Evolutionary conservation across 2,329 filamentous ascomycete genomes (phyloP).

Genomic region (Cyphellophora attinorum): DNA sequence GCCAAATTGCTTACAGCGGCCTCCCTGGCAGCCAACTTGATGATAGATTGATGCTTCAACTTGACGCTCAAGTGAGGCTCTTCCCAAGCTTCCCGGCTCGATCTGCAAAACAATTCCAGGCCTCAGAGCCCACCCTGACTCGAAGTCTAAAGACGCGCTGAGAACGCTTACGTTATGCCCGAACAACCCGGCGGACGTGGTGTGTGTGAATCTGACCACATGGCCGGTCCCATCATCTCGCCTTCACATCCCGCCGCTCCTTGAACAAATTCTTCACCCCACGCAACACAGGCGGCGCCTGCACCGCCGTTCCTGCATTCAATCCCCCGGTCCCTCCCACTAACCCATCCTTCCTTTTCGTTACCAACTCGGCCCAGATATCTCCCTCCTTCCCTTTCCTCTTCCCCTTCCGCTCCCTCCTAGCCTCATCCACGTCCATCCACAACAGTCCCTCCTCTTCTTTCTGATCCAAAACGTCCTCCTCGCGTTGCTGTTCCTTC

Average conservation of each 20-base stretch:
- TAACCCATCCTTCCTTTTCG: constrained; percentile 48
- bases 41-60: too few species aligned
- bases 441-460: constrained; percentile 55
- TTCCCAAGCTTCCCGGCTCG: too few species aligned
- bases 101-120: too few species aligned
- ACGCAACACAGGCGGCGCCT: constrained; percentile 66
- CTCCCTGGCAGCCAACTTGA: too few species aligned
- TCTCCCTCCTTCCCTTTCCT: constrained; percentile 46
- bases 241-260: constrained; percentile 3
- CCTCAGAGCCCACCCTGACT: too few species aligned
- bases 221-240: too few species aligned
- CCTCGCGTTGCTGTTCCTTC: constrained; percentile 66
- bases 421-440: constrained; percentile 52
- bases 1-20: too few species aligned
- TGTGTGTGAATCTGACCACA: too few species aligned
- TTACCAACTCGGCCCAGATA: constrained; percentile 67
- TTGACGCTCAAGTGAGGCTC: too few species aligned
- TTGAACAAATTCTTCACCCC: constrained; percentile 24
- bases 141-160: too few species aligned
- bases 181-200: too few species aligned
- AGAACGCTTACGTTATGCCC: too few species aligned
- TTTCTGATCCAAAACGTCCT: constrained; percentile 51
- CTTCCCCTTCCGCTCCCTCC: constrained; percentile 41
- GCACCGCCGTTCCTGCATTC: constrained; percentile 46
- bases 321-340: constrained; percentile 19